A percentile compares a stretch with the other conserved stretches of the same genome.
Conservation (phyloP, 768 basidiomycete genomes). For the Naganishia vaughanmartiniae region DNA sequence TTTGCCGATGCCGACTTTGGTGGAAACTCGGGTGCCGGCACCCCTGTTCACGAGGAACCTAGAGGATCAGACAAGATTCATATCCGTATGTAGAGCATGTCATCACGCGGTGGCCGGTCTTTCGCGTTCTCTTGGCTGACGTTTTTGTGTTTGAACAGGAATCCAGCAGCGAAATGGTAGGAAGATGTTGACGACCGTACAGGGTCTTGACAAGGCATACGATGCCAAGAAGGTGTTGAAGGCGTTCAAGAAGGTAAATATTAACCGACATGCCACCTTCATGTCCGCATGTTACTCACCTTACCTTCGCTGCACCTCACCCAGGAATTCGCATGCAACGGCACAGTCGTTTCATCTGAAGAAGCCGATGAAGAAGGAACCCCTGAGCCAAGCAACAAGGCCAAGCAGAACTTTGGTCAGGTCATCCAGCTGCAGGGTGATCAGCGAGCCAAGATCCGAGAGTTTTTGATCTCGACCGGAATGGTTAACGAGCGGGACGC, state of each 20-base stretch:
- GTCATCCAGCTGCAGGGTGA: constrained; percentile 99
- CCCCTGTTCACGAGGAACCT: constrained; percentile 47
- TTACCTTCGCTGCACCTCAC: background rate
- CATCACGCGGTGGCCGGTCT: background rate
- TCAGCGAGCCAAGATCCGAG: constrained; percentile 84
- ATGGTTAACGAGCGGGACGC: constrained; percentile 52
- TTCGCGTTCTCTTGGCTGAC: background rate
- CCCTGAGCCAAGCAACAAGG: constrained; percentile 47
- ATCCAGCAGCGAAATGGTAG: constrained; percentile 99
- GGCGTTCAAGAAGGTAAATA: constrained; percentile 92
- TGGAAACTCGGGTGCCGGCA: constrained; percentile 54
- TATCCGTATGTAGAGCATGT: constrained; percentile 47
- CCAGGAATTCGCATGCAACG: constrained; percentile 98
- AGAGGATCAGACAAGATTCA: constrained; percentile 48
- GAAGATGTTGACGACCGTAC: constrained; percentile 95
- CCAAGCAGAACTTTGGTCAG: constrained; percentile 91
- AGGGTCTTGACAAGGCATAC: constrained; percentile 91
- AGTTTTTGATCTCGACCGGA: constrained; percentile 69
- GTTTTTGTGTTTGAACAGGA: constrained; percentile 52
- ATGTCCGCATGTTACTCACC: background rate
- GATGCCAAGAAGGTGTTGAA: constrained; percentile 97
- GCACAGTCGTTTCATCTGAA: constrained; percentile 69
- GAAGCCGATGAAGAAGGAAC: constrained; percentile 43
- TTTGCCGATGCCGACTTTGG: constrained; percentile 89
- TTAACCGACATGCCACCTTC: background rate